Evolutionary conservation across 2,329 filamentous ascomycete species (phyloP).

Genomic region (Trichophyton rubrum): DNA sequence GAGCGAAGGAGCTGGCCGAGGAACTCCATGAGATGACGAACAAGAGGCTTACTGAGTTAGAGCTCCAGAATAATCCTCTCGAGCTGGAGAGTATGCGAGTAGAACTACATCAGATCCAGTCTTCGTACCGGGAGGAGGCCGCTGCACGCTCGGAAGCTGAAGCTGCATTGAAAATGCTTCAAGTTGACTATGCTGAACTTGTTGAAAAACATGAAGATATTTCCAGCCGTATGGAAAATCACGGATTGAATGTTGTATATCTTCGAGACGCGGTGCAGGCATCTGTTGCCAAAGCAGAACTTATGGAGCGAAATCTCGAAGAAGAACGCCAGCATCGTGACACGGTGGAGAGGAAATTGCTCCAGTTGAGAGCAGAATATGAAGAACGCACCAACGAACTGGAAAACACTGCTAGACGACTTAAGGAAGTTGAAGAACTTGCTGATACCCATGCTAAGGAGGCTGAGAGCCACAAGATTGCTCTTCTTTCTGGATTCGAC

Average conservation of each 20-base stretch:
- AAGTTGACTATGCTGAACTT: conserved; percentile 74
- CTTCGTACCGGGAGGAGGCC: conserved; percentile 66
- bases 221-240: conserved; percentile 54
- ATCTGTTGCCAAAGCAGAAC: conserved; percentile 61
- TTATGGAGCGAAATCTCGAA: conserved; percentile 63
- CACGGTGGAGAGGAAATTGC: conserved; percentile 61
- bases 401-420: conserved; percentile 55
- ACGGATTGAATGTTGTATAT: conserved; percentile 57
- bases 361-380: conserved; percentile 66
- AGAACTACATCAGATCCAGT: conserved; percentile 70
- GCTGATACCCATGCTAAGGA: conserved; percentile 79
- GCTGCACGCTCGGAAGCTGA: conserved; percentile 65
- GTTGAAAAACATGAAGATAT: conserved; percentile 55
- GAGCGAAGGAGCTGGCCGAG: conserved; percentile 70
- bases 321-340: conserved; percentile 71
- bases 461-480: conserved; percentile 70
- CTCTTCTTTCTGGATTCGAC: conserved; percentile 69
- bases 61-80: conserved; percentile 67
- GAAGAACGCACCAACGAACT: conserved; percentile 69
- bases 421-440: conserved; percentile 77
- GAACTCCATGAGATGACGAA: conserved; percentile 75
- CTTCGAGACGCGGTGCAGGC: conserved; percentile 66
- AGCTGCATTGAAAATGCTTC: conserved; percentile 60
- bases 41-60: conserved; percentile 69
- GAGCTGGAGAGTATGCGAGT: conserved; percentile 77